Evolutionary conservation across 2,329 filamentous ascomycete genomes (phyloP).

Genomic region (Tolypocladium inflatum): DNA sequence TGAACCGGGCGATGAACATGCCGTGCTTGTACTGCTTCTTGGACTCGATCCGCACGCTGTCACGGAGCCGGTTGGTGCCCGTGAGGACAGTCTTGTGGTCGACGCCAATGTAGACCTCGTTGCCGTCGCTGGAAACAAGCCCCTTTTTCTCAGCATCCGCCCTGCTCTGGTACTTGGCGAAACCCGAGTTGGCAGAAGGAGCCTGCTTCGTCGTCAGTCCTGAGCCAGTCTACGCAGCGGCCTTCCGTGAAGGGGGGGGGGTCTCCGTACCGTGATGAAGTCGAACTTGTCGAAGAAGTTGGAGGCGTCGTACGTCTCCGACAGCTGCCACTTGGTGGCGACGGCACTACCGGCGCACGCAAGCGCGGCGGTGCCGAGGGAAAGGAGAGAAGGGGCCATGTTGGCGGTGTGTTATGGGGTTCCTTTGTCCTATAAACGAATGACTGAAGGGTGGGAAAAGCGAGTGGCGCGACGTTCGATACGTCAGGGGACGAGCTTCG

Average conservation of each 20-base stretch:
- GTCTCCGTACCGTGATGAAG: constrained; percentile 26
- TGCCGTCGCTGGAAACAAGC: constrained; percentile 20
- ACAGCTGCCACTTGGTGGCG: constrained; percentile 25
- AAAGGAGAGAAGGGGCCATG: constrained; percentile 32
- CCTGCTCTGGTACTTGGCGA: constrained; percentile 43
- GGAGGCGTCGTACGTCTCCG: constrained; percentile 27
- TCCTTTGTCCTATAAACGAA: constrained; percentile 5
- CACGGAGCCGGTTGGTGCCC: constrained; percentile 24
- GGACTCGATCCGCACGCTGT: constrained; percentile 57
- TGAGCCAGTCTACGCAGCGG: constrained; percentile 1
- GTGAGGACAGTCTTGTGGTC: constrained; percentile 19
- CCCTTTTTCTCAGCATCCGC: constrained; percentile 23
- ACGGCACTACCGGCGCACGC: constrained; percentile 22
- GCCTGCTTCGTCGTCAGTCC: constrained; percentile 7
- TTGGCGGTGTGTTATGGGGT: neutral
- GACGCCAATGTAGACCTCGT: constrained; percentile 29
- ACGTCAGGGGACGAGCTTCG: constrained; percentile 31
- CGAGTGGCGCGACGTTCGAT: constrained; percentile 33
- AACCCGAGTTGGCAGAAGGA: constrained; percentile 54
- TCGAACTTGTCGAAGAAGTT: constrained; percentile 41
- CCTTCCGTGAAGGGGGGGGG: neutral
- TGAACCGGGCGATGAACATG: constrained; percentile 60
- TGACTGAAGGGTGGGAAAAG: constrained; percentile 15
- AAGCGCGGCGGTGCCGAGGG: constrained; percentile 27
- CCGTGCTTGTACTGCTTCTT: constrained; percentile 53